Base-by-base conservation (phyloP, 306 rosid genomes). In the Cucumis sativus region DNA sequence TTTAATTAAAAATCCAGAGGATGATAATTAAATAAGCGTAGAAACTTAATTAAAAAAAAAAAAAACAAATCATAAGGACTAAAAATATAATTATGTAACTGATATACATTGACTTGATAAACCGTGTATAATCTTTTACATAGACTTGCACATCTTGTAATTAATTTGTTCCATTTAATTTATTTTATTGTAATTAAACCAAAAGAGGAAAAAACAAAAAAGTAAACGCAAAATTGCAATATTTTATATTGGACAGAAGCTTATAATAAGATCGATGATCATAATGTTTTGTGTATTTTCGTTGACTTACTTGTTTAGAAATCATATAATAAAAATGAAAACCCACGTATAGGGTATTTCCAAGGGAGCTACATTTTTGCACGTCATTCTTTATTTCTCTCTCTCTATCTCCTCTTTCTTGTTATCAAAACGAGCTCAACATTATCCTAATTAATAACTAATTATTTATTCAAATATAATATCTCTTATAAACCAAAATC, bases 161-260 rank as follows among this genome's bases (percentile, higher is more conserved):
- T 20, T 45, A 70, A 14, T 70, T 70, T 45, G 20, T 4, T 4
- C 10, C 13, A n/a, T 43, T 52, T 52, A 41, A 4, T 69, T 59
- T 33, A 14, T 33, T 15, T 63, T 43, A 1, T 52, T 5, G 6
- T 40, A 67, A 40, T 40, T n/a, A 67, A 67, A 33, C 30, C 4
- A 39, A 60, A 11, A 25, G n/a, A 33, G 37, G 37, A 33, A 33
- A 1, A 23, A n/a, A 39, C 0, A 5, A 5, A 43, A 69, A 47
- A 70, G 75, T 70, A 70, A 70, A 70, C 58, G 21, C 75, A 70
- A 69, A 45, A 12, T 70, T 23, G 41, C 57, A 47, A 70, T 45
- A 70, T 45, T 45, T 45, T 21, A 70, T 45, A 45, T 70, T 45
- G 7, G 14, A 35, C 12, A 33, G 0, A 69, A 45, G 58, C 58